phyloP scores from a whole-genome alignment of 495 filamentous ascomycete genomes.

The Lindgomyces ingoldianus region DNA sequence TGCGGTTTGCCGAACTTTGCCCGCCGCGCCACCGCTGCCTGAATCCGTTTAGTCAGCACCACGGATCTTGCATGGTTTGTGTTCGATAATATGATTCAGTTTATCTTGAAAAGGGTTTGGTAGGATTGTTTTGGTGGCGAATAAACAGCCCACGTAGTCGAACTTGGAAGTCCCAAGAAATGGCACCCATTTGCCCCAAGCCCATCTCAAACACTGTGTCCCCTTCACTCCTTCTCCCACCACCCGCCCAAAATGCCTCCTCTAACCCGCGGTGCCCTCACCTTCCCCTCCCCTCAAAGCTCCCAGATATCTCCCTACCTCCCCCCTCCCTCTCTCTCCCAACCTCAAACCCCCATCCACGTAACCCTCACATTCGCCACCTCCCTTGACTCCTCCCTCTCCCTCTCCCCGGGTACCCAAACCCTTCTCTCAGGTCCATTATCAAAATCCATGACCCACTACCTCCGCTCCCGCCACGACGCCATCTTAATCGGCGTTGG shows the following conservation, averaged over 20 bases:
- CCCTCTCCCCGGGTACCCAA: conserved; percentile 70
- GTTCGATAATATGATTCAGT: not conserved
- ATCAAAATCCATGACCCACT: conserved; percentile 90
- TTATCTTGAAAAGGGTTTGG: no score
- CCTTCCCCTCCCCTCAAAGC: not conserved
- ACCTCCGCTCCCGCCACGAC: conserved; percentile 76
- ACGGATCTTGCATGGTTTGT: not conserved
- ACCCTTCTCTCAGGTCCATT: conserved; percentile 77
- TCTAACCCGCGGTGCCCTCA: conserved; percentile 1
- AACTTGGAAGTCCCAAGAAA: no score
- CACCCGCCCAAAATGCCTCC: not conserved
- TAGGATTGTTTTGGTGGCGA: no score
- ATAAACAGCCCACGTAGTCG: no score
- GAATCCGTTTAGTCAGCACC: not conserved
- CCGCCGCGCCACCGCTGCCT: not conserved
- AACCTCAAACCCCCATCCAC: conserved; percentile 11
- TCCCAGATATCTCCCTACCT: conserved; percentile 17
- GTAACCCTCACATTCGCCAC: conserved; percentile 84
- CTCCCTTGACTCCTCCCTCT: conserved; percentile 81
- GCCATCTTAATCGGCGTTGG: conserved; percentile 83
- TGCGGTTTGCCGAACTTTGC: not conserved
- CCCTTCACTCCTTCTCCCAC: not conserved
- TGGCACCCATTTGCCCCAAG: no score
- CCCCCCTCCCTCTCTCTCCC: not conserved
- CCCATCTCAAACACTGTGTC: not conserved